Percentiles rank a stretch among this genome's conserved stretches.
Evolutionary conservation across 768 basidiomycete genomes (phyloP).

Genomic region (Melanogaster broomeanus): DNA sequence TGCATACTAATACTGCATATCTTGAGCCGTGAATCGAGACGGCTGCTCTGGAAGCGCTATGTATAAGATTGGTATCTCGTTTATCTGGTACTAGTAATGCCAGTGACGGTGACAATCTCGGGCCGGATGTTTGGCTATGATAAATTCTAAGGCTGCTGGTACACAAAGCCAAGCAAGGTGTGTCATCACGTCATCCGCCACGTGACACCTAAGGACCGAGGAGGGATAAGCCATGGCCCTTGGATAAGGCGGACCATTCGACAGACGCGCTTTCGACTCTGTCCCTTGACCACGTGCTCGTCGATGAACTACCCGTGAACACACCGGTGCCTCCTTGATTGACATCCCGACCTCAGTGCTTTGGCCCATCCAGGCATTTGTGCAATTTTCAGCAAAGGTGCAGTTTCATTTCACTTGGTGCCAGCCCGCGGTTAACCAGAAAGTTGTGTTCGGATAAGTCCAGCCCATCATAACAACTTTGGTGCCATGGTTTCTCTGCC

Average conservation of each 20-base stretch:
- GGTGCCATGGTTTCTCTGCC: slow-evolving; percentile 41
- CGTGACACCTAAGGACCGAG: too few species aligned
- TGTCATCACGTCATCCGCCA: too few species aligned
- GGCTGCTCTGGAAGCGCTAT: too few species aligned
- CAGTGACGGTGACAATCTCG: neutral
- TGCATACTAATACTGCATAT: too few species aligned
- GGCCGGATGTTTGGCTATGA: slow-evolving; percentile 9
- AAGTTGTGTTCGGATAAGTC: neutral
- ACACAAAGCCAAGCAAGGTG: neutral
- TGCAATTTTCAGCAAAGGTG: slow-evolving; percentile 14
- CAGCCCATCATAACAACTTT: slow-evolving; percentile 2
- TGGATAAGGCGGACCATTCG: too few species aligned
- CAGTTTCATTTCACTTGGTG: neutral
- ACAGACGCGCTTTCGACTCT: neutral
- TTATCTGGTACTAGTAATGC: neutral
- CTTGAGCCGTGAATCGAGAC: too few species aligned
- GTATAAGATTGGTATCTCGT: too few species aligned
- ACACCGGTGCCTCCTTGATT: neutral
- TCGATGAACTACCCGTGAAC: slow-evolving; percentile 3
- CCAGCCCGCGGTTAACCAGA: neutral
- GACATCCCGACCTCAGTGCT: neutral
- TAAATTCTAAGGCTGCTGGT: slow-evolving; percentile 2
- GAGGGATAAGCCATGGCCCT: too few species aligned
- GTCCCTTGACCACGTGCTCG: neutral
- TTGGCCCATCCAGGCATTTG: neutral